Evolutionary conservation across 352 stramenopile species (phyloP).

Genomic region (Globisporangium sylvaticum): DNA sequence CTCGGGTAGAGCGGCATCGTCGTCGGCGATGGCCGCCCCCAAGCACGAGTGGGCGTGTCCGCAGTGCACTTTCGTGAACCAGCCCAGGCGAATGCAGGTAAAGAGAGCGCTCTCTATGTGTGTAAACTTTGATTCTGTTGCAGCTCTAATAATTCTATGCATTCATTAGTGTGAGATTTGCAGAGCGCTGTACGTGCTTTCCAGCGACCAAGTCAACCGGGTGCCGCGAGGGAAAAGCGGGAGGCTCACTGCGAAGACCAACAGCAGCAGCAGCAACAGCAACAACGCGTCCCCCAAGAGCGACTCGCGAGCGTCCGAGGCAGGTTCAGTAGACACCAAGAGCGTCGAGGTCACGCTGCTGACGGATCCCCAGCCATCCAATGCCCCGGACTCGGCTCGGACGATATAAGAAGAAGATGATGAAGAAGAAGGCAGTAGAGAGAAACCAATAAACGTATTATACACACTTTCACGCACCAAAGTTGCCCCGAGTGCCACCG

Average conservation of each 20-base stretch:
- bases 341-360: not conserved
- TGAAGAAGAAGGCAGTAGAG: not conserved
- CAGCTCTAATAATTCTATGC: constrained; percentile 8
- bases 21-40: constrained; percentile 21
- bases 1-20: constrained; percentile 30
- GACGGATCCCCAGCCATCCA: not conserved
- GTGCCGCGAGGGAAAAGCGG: not conserved
- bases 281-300: not conserved
- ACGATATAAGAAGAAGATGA: constrained; percentile 4
- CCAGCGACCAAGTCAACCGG: not conserved
- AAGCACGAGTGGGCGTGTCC: constrained; percentile 53
- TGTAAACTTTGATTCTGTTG: not conserved
- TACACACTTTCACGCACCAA: not conserved
- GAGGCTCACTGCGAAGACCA: not conserved
- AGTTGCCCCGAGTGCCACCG: not conserved
- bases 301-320: not conserved
- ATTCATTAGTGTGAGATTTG: constrained; percentile 42
- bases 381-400: not conserved
- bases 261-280: not conserved
- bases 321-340: not conserved
- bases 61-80: constrained; percentile 69
- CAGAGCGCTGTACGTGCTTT: constrained; percentile 27
- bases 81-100: constrained; percentile 55
- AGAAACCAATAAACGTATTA: not conserved
- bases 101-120: constrained; percentile 11